A percentile compares a stretch with the other conserved stretches of the same genome.
These are phyloP conservation scores for Luffa acutangula DNA, from an alignment of 306 rosid genomes.

Conservation along the genomic window DNA sequence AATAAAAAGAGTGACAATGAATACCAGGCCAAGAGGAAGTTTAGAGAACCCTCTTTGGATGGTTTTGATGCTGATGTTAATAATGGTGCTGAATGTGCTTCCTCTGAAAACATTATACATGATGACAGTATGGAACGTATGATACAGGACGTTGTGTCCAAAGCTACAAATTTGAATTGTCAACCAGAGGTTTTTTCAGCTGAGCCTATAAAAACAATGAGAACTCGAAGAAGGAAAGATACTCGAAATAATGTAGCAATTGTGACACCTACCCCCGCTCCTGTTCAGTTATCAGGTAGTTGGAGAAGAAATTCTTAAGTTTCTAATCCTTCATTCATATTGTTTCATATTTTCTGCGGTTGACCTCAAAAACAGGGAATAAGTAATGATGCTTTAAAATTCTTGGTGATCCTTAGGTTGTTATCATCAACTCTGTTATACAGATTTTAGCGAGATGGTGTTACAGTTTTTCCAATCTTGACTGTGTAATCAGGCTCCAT, in stretches of 20 bases:
- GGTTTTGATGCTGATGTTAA: constrained; percentile 23
- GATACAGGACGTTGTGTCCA: constrained; percentile 4
- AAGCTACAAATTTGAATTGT: constrained; percentile 13
- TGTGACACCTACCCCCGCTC: not conserved
- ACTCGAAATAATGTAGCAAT: not conserved
- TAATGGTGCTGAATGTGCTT: constrained; percentile 18
- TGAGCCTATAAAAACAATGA: constrained; percentile 3
- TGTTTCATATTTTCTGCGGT: not conserved
- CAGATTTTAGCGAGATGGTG: not conserved
- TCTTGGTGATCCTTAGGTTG: not conserved
- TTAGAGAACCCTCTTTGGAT: constrained; percentile 11
- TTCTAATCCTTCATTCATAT: not conserved
- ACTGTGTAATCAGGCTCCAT: not conserved
- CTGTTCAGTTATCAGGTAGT: constrained; percentile 5
- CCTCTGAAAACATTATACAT: constrained; percentile 15
- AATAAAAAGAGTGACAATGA: constrained; percentile 14
- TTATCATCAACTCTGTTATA: not conserved
- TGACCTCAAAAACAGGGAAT: not conserved
- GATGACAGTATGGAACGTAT: constrained; percentile 12
- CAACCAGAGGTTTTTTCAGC: not conserved
- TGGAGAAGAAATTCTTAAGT: not conserved
- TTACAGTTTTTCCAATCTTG: not conserved
- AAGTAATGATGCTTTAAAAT: not conserved
- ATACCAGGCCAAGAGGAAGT: constrained; percentile 16
- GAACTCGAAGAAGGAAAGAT: constrained; percentile 20